These are phyloP conservation scores for Scedosporium apiospermum DNA, from an alignment of 2,329 filamentous ascomycete genomes.

Conservation along the genomic window DNA sequence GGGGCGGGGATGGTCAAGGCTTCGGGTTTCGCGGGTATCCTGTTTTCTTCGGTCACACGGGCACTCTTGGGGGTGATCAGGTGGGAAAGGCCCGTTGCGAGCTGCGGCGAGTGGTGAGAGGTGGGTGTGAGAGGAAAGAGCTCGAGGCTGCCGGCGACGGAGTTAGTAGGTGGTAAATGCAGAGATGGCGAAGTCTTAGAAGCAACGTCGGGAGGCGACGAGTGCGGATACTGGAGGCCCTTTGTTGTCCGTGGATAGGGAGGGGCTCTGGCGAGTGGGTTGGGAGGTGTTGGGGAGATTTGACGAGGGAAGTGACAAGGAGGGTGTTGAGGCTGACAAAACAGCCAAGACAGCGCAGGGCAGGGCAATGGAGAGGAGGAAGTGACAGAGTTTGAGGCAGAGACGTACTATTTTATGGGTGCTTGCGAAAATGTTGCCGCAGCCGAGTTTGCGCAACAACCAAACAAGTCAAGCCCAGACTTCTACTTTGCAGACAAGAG, in stretches of 20 bases:
- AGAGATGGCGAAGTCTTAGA: not conserved
- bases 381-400: too few species aligned
- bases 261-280: not conserved
- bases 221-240: too few species aligned
- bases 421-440: too few species aligned
- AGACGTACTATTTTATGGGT: too few species aligned
- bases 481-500: too few species aligned
- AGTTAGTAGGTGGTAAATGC: not conserved
- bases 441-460: too few species aligned
- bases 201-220: not conserved
- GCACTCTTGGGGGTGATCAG: not conserved
- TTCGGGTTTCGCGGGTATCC: not conserved
- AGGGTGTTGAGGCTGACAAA: too few species aligned
- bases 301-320: too few species aligned
- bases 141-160: not conserved
- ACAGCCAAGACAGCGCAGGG: too few species aligned
- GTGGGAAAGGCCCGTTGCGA: conserved; percentile 4
- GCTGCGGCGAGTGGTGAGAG: not conserved
- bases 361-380: too few species aligned
- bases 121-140: not conserved
- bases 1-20: not conserved
- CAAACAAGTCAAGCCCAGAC: too few species aligned
- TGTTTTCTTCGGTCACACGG: conserved; percentile 1
- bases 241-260: not conserved
- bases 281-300: not conserved